Evolutionary conservation across 2,329 filamentous ascomycete species (phyloP), one percentile per base, ranked within the genome.

Genomic region (Magnaporthiopsis incrustans): DNA sequence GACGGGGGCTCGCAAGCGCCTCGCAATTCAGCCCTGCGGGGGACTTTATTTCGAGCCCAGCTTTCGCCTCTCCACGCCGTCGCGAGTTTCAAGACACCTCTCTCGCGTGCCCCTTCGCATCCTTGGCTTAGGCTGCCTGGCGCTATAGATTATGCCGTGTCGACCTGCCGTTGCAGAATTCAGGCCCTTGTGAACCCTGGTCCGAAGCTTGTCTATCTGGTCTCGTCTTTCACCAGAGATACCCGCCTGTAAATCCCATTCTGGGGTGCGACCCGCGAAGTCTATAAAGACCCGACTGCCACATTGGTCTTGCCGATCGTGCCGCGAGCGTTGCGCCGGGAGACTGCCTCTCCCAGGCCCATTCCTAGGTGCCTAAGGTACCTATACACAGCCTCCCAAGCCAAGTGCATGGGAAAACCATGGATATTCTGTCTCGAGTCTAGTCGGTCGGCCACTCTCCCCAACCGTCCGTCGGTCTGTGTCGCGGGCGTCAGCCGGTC

Each of bases 51-150:
- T 53, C 44, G 44, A 53, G 44, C 44, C 44, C 44, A 53, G 44
- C 44, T 22, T 53, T 53, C n/a, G 44, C 44, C 44, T 53, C 44
- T 53, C 3, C 44, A 53, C 44, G 44, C 44, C 44, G 60, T 50
- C 50, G 60, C 60, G 50, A 25, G 60, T 56, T 59, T 63, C 53
- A 58, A 63, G 59, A 61, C 60, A 56, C 60, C 53, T 61, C 35
- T 30, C n/a, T 44, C n/a, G 26, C 38, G 60, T 38, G 35, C 12
- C 60, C 38, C 61, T 62, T 63, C 58, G 32, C 50, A 60, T 38
- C 30, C 63, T 65, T 62, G 64, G 64, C 62, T 53, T 25, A n/a
- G 44, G 7, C 10, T 25, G 18, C 44, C 7, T 25, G 44, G 22
- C 22, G 7, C 44, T 53, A 25, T 38, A 14, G 35, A 33, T 50